These are phyloP conservation scores for Taphrina flavorubra DNA, from an alignment of 1,139 yeast genomes.

Conservation along the genomic window DNA sequence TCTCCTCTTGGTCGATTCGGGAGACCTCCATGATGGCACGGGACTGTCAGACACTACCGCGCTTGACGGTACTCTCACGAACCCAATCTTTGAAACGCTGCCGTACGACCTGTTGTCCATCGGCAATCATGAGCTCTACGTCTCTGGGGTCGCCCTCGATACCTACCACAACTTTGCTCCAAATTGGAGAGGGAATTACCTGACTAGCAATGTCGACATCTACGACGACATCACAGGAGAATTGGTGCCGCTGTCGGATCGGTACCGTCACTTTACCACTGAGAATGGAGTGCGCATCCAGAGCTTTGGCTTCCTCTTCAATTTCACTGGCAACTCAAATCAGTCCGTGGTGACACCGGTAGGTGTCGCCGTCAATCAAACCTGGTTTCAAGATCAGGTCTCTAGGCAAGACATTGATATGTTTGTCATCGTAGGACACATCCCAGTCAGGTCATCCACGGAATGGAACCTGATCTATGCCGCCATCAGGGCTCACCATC, in stretches of 20 bases:
- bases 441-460: conserved; percentile 71
- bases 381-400: conserved; percentile 69
- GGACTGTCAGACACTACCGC: conserved; percentile 55
- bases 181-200: conserved; percentile 68
- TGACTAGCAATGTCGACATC: conserved; percentile 82
- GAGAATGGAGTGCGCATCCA: conserved; percentile 61
- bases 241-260: conserved; percentile 70
- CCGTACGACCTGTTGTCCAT: conserved; percentile 75
- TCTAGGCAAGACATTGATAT: conserved; percentile 54
- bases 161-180: conserved; percentile 68
- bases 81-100: conserved; percentile 55
- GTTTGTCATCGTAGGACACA: conserved; percentile 80
- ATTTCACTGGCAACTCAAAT: conserved; percentile 67
- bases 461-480: conserved; percentile 61
- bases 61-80: conserved; percentile 43
- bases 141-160: conserved; percentile 66
- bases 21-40: conserved; percentile 94
- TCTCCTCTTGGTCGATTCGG: conserved; percentile 78
- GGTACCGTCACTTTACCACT: conserved; percentile 68
- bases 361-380: conserved; percentile 59
- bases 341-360: conserved; percentile 72
- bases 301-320: conserved; percentile 79
- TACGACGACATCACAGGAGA: conserved; percentile 54
- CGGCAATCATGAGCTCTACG: conserved; percentile 91
- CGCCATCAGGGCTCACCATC: conserved; percentile 63